Base-by-base conservation (phyloP, 345 rosid genomes). In the Citrus trifoliata region DNA sequence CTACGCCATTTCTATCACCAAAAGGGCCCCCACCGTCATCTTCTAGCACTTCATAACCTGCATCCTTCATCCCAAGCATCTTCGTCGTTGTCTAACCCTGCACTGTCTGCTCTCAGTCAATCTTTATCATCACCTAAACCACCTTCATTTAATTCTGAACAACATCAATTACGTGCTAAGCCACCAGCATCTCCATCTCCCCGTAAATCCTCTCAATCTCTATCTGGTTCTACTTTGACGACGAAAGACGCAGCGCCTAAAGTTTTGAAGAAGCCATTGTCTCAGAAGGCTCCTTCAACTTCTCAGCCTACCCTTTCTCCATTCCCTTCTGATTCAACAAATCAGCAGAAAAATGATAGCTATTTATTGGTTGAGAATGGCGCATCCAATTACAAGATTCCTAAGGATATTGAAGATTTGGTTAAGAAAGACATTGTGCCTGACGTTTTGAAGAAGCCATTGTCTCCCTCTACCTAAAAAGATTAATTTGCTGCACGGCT, bases 401-500 rank as follows among this genome's bases (percentile, higher is more conserved):
- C 83, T 1, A 33, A 75, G 59, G 58, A 71, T 14, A 73, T 81
- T 3, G 60, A 84, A 46, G 63, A 61, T 27, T 30, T 76, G 76
- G 78, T 84, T 62, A 61, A 66, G 75, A 75, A 27, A 58, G 82
- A 70, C 30, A 61, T 32, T 7, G 82, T 80, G 55, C 86, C 86
- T 71, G 18, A 10, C 12, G 62, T 84, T 67, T 79, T 82, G 28
- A 37, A 40, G 27, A 65, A 14, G 33, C 80, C 78, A 32, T 55
- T 82, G 53, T 68, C 85, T 73, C 60, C 76, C 2, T 79, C 80
- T 0, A 81, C 85, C 0, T 82, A 85, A 81, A 79, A 28, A 61
- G 81, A 76, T 33, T 71, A 69, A 30, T 78, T 80, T 60, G 78
- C 79, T 63, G 83, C 86, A 6, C 77, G 75, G 74, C 77, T 83